phyloP scores from a whole-genome alignment of 768 basidiomycete species.

The Mycena polygramma region DNA sequence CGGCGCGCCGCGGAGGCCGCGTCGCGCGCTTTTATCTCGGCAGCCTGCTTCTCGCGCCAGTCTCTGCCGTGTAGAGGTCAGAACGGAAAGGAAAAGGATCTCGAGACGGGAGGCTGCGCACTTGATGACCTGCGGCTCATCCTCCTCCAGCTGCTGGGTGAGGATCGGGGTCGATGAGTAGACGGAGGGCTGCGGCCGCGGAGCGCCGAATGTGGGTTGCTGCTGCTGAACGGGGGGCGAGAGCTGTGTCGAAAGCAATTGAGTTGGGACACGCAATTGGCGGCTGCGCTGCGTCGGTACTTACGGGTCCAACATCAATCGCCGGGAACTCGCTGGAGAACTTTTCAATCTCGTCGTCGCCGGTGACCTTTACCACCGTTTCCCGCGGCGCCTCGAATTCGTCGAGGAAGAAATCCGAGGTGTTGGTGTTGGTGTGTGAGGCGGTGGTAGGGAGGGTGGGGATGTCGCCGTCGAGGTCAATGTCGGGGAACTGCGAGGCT shows the following conservation, averaged over 20 bases:
- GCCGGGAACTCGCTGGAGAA: conserved; percentile 92
- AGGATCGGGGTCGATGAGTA: conserved; percentile 82
- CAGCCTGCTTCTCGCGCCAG: conserved; percentile 91
- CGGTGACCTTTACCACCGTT: conserved; percentile 83
- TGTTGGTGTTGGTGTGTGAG: conserved; percentile 46
- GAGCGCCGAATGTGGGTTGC: conserved; percentile 67
- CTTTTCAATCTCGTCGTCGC: conserved; percentile 86
- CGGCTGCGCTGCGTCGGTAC: conserved; percentile 23
- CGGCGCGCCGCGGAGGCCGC: conserved; percentile 81
- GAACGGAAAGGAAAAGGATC: neutral
- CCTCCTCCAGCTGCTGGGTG: conserved; percentile 75
- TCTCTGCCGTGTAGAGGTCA: conserved; percentile 58
- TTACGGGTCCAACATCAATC: conserved; percentile 64
- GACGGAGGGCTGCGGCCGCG: conserved; percentile 79
- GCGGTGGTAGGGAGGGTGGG: conserved; percentile 52
- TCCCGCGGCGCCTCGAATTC: conserved; percentile 67
- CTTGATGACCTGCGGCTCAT: conserved; percentile 91
- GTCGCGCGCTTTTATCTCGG: conserved; percentile 87
- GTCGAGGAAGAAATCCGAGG: conserved; percentile 71
- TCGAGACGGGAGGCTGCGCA: conserved; percentile 49
- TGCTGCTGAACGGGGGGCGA: conserved; percentile 51
- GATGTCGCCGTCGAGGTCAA: conserved; percentile 81
- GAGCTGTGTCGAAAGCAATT: conserved; percentile 1
- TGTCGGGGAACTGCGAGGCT: conserved; percentile 89
- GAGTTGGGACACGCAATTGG: neutral